These are phyloP conservation scores for Neonectria sp. DNA, from an alignment of 2,329 filamentous ascomycete genomes.

Conservation along the genomic window DNA sequence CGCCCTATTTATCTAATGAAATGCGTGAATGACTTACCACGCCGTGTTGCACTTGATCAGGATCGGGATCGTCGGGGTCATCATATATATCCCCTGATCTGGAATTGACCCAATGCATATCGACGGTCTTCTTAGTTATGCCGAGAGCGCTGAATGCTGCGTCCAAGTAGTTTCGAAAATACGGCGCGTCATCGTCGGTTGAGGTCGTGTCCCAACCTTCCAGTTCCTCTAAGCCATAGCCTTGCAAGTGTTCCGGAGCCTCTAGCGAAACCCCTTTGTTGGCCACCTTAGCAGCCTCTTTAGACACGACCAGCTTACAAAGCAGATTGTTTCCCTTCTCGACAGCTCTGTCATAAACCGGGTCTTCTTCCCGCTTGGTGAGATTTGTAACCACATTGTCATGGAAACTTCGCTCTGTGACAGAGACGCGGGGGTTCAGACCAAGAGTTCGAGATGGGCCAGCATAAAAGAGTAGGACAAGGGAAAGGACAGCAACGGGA, in stretches of 20 bases:
- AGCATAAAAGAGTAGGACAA: slow-evolving; percentile 12
- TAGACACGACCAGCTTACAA: slow-evolving; percentile 17
- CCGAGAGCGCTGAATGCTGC: slow-evolving; percentile 10
- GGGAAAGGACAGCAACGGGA: not conserved
- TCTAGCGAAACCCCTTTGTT: slow-evolving; percentile 18
- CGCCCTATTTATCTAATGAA: not conserved
- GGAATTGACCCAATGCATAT: slow-evolving; percentile 5
- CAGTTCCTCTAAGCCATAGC: not conserved
- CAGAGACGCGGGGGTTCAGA: not conserved
- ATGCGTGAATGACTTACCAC: not conserved
- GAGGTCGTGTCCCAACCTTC: slow-evolving; percentile 12
- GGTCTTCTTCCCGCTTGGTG: slow-evolving; percentile 10
- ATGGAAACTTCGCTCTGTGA: slow-evolving; percentile 4
- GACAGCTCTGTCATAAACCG: not conserved
- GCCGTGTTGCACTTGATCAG: not conserved
- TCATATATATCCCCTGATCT: not conserved
- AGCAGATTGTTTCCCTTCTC: slow-evolving; percentile 7
- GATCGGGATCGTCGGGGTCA: slow-evolving; percentile 6
- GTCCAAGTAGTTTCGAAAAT: slow-evolving; percentile 11
- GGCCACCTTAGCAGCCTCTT: slow-evolving; percentile 2
- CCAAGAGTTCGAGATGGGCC: not conserved
- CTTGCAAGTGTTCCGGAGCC: slow-evolving; percentile 9
- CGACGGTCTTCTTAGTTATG: not conserved
- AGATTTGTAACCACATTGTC: slow-evolving; percentile 10
- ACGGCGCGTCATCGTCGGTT: not conserved